Evolutionary conservation across 1,139 yeast genomes (phyloP).

Genomic region (Pneumocystis oryctolagi): DNA sequence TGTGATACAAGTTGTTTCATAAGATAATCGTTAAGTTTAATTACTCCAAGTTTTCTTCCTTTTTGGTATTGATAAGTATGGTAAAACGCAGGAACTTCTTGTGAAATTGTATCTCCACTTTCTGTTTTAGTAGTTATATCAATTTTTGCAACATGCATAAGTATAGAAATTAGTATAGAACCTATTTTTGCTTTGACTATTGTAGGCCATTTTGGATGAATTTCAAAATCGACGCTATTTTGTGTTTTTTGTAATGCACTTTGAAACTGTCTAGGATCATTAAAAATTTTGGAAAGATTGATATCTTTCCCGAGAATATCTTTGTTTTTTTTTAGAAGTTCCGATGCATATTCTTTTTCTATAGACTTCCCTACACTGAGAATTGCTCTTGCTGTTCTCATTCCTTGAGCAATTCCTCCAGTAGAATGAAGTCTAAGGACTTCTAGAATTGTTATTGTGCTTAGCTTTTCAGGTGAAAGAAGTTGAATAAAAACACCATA

Average conservation of each 20-base stretch:
- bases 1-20: slow-evolving; percentile 55
- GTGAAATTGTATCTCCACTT: slow-evolving; percentile 37
- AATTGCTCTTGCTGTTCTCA: slow-evolving; percentile 73
- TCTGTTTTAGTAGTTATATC: slow-evolving; percentile 69
- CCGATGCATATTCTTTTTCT: slow-evolving; percentile 56
- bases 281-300: slow-evolving; percentile 18
- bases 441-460: slow-evolving; percentile 74
- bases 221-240: slow-evolving; percentile 18
- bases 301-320: slow-evolving; percentile 24
- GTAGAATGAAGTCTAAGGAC: slow-evolving; percentile 58
- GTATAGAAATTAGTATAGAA: slow-evolving; percentile 55
- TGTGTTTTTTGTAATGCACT: slow-evolving; percentile 25
- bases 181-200: slow-evolving; percentile 68
- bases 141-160: slow-evolving; percentile 71
- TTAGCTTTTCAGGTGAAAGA: slow-evolving; percentile 63
- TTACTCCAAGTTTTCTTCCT: slow-evolving; percentile 70
- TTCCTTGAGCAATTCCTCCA: slow-evolving; percentile 68
- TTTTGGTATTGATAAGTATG: slow-evolving; percentile 70
- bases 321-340: slow-evolving; percentile 40
- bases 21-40: slow-evolving; percentile 59
- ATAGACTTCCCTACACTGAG: slow-evolving; percentile 69
- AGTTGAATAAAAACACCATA: slow-evolving; percentile 69
- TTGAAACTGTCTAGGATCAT: slow-evolving; percentile 23
- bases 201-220: slow-evolving; percentile 43
- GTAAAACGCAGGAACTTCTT: slow-evolving; percentile 77